These are phyloP conservation scores for Fusarium armeniacum DNA, from an alignment of 2,329 filamentous ascomycete genomes.

Conservation along the genomic window DNA sequence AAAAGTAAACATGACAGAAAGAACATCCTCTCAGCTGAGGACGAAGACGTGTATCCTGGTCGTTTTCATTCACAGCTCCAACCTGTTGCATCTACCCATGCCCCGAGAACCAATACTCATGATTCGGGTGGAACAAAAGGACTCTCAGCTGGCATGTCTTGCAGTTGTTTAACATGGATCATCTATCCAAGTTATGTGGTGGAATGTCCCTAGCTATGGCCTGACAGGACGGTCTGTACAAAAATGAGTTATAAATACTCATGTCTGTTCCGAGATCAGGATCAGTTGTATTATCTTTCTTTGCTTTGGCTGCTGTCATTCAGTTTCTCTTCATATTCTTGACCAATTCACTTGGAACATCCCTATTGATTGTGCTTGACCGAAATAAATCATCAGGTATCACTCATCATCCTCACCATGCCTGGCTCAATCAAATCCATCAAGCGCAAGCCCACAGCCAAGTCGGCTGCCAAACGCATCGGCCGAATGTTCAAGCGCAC, in stretches of 20 bases:
- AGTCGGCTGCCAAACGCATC: slow-evolving; percentile 42
- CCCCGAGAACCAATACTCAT: slow-evolving; percentile 18
- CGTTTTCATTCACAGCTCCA: slow-evolving; percentile 8
- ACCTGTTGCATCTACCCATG: slow-evolving; percentile 19
- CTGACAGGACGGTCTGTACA: background rate
- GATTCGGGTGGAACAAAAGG: slow-evolving; percentile 23
- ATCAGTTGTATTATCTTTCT: slow-evolving; percentile 1
- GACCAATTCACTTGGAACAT: background rate
- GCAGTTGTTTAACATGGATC: slow-evolving; percentile 40
- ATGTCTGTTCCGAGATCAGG: background rate
- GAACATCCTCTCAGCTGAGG: slow-evolving; percentile 5
- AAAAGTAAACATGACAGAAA: slow-evolving; percentile 26
- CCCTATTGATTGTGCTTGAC: background rate
- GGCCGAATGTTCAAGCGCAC: slow-evolving; percentile 40
- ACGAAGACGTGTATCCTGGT: slow-evolving; percentile 9
- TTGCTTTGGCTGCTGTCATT: slow-evolving; percentile 2
- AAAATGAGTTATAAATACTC: slow-evolving; percentile 36
- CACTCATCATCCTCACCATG: slow-evolving; percentile 8
- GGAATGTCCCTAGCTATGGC: slow-evolving; percentile 15
- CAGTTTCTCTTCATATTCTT: background rate
- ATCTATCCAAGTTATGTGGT: slow-evolving; percentile 31
- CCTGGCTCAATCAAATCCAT: slow-evolving; percentile 39
- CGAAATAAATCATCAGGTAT: background rate
- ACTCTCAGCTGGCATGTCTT: slow-evolving; percentile 36
- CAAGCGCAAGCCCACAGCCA: slow-evolving; percentile 34